These are phyloP conservation scores for Raffaelea deltoideospora DNA, from an alignment of 2,329 filamentous ascomycete species.

Conservation along the genomic window DNA sequence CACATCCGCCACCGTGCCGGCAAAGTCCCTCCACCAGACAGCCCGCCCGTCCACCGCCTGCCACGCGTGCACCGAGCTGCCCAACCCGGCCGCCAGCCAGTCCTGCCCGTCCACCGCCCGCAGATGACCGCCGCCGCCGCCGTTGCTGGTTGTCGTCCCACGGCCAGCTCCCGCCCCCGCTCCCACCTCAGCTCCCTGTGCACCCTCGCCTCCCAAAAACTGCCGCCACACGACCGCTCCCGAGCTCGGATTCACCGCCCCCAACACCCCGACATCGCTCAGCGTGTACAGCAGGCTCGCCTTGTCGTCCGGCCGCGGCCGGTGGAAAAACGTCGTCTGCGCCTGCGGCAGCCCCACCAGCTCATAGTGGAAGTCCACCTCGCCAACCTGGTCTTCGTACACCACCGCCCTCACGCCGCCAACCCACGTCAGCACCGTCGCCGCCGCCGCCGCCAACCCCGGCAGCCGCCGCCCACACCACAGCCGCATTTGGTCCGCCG, in stretches of 20 bases:
- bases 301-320: slow-evolving; percentile 64
- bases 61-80: slow-evolving; percentile 61
- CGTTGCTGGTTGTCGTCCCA: slow-evolving; percentile 22
- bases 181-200: too few relatives aligned
- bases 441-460: background rate
- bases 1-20: slow-evolving; percentile 47
- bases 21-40: slow-evolving; percentile 54
- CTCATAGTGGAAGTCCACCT: slow-evolving; percentile 84
- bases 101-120: slow-evolving; percentile 66
- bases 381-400: slow-evolving; percentile 79
- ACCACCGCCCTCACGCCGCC: slow-evolving; percentile 37
- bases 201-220: slow-evolving; percentile 37
- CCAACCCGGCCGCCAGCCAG: slow-evolving; percentile 60
- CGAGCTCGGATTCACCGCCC: slow-evolving; percentile 77
- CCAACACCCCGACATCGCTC: slow-evolving; percentile 69
- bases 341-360: slow-evolving; percentile 71
- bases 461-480: background rate
- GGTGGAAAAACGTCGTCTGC: slow-evolving; percentile 88
- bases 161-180: too few relatives aligned
- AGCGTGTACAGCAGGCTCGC: slow-evolving; percentile 85
- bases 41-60: slow-evolving; percentile 67
- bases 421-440: slow-evolving; percentile 3
- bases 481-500: background rate
- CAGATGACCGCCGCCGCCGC: slow-evolving; percentile 32
- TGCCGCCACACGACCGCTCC: slow-evolving; percentile 82